Base-by-base conservation (phyloP, 305 asterid species). In the Plantago coronopus region DNA sequence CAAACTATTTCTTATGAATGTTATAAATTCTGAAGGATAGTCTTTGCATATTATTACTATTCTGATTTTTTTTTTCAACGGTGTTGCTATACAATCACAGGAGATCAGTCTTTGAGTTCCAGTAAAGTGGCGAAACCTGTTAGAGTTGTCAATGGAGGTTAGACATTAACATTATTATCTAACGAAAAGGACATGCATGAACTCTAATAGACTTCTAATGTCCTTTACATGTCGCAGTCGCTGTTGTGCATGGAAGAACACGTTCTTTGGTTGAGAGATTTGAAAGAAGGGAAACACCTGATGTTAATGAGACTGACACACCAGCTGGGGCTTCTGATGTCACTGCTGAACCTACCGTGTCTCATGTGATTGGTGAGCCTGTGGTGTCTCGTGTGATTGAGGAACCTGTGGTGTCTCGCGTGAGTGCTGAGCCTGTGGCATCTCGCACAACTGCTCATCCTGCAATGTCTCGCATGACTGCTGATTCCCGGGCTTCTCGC, bases 201-300 rank as follows among this genome's bases (percentile, higher is more conserved):
- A 10, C 40, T 38, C 51, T 72, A 64, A 66, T 68, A 57, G 22
- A 17, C 64, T 51, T 22, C 63, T 42, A 62, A 37, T 25, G 20
- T 23, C 31, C 2, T 50, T 51, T 53, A 23, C 40, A 25, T 12
- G 53, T 66, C 68, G 62, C 89, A 85, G 97, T 90, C 78, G 77
- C 88, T 45, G 87, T 87, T 73, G 83, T 78, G 68, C 87, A 68
- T 50, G 97, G 99, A 82, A 79, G 97, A 82, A 94, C 99, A 0
- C 97, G 96, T 51, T 82, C 89, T 74, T 71, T 94, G 79, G 99
- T 94, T 70, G 95, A 94, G 83, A 90, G 89, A 69, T 94, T 94
- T 73, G 99, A 94, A 69, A 81, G 70, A 68, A 80, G 78, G 70
- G 97, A 94, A 66, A 77, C 62, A 23, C 4, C 57, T 29, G 75